Base-by-base conservation (phyloP, 1,284 basidiomycete species). In the Trametes hirsuta region DNA sequence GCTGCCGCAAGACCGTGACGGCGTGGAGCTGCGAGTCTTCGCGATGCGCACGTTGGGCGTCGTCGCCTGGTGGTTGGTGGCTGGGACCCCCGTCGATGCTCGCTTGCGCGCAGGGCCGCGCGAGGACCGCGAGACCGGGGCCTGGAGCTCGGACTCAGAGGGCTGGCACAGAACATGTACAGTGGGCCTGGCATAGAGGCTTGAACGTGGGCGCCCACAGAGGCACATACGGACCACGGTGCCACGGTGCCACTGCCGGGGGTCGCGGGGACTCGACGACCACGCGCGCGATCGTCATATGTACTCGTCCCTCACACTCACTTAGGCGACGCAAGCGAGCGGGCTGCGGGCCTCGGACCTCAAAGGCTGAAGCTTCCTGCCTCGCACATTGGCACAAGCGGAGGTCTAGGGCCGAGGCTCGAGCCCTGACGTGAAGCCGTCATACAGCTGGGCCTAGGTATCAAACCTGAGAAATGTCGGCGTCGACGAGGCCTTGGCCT, bases 181-280 rank as follows among this genome's bases (percentile, higher is more conserved):
- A 18, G 18, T 18, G 18, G 18, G 18, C 18, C 18, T 18, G 12
- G 40, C 18, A 12, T 41, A 37, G 3, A 42, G n/a, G 50, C 50
- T 39, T n/a, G n/a, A 18, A n/a, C n/a, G 42, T 10, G 42, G 10
- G 50, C 50, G 39, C 50, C 50, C 50, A 52, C 36, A 49, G 21
- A 18, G 47, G 47, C 36, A 30, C 11, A 44, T 30, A 52, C 53
- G 53, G 53, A 46, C 44, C 44, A 42, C 46, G 52, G 44, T 46
- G 52, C 47, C 52, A 44, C 52, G 44, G 44, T 14, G 34, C 22
- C 6, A 24, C 12, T n/a, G n/a, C 4, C 42, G 10, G 42, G 24
- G 9, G 25, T 24, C n/a, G 48, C 36, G 36, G 37, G 15, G 21
- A 37, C 35, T 18, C 15, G 42, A 11, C 42, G 42, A n/a, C 12